phyloP scores from a whole-genome alignment of 2,329 filamentous ascomycete species.

The Talaromyces marneffei region DNA sequence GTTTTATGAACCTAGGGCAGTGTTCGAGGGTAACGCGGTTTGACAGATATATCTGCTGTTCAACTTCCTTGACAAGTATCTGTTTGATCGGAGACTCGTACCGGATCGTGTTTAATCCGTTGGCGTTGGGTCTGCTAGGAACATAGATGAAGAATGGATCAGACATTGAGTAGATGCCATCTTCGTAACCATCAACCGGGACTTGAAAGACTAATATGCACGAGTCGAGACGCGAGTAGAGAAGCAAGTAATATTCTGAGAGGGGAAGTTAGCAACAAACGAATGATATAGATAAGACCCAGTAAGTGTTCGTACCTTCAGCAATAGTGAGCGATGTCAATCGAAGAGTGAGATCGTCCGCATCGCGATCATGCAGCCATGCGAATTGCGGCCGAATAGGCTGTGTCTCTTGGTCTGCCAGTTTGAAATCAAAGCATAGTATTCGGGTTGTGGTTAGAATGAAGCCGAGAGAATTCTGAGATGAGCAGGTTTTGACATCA shows the following conservation, averaged over 20 bases:
- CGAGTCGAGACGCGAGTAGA: conserved; percentile 37
- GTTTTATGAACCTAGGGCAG: conserved; percentile 28
- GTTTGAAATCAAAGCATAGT: conserved; percentile 39
- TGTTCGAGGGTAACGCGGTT: conserved; percentile 19
- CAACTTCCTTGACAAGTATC: conserved; percentile 31
- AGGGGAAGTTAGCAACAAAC: conserved; percentile 9
- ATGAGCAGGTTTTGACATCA: conserved; percentile 44
- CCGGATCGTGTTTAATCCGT: conserved; percentile 9
- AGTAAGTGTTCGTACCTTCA: conserved; percentile 24
- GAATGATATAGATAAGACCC: not conserved
- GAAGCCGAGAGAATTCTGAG: conserved; percentile 41
- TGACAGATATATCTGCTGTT: conserved; percentile 13
- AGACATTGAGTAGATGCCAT: conserved; percentile 19
- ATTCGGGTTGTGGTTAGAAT: conserved; percentile 51
- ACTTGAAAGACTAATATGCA: conserved; percentile 31
- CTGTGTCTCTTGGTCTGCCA: conserved; percentile 21
- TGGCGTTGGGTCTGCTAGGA: conserved; percentile 18
- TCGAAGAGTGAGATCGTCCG: conserved; percentile 48
- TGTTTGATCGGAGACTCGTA: conserved; percentile 23
- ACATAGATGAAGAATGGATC: conserved; percentile 32
- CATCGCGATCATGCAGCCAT: conserved; percentile 51
- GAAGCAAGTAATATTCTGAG: conserved; percentile 33
- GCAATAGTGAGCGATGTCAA: conserved; percentile 29
- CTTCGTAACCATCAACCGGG: conserved; percentile 21
- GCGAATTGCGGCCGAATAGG: conserved; percentile 38